Conservation (phyloP, 306 rosid genomes). For the Cucurbita pepo region DNA sequence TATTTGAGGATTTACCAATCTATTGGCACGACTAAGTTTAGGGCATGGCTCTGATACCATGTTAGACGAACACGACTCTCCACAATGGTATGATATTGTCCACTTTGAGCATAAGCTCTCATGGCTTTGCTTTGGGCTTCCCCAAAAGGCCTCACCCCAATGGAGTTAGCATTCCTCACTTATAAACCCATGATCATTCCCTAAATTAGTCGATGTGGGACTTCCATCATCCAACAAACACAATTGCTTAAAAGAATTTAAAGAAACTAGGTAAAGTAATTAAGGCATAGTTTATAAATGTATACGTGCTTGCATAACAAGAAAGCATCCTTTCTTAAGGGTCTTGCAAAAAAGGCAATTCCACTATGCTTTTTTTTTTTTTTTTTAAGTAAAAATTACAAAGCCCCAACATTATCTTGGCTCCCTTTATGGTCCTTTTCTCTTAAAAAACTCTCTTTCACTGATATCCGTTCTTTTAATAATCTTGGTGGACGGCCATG, state of each 20-base stretch:
- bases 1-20: too few relatives aligned
- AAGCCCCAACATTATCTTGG: slow-evolving; percentile 18
- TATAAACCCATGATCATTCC: too few relatives aligned
- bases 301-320: background rate
- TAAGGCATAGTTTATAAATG: background rate
- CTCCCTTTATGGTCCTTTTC: background rate
- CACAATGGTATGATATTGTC: too few relatives aligned
- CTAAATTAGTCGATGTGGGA: too few relatives aligned
- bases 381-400: slow-evolving; percentile 14
- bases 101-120: too few relatives aligned
- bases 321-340: background rate
- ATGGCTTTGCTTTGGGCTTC: too few relatives aligned
- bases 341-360: background rate
- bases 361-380: background rate
- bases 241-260: background rate
- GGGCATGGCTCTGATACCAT: too few relatives aligned
- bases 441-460: background rate
- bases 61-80: too few relatives aligned
- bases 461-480: slow-evolving; percentile 8
- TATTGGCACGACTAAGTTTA: too few relatives aligned
- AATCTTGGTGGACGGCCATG: slow-evolving; percentile 16
- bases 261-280: background rate
- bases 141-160: too few relatives aligned
- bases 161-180: too few relatives aligned
- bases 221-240: too few relatives aligned